These are phyloP conservation scores for Camellia granthamiana DNA, from an alignment of 148 eudicot genomes.

Conservation along the genomic window DNA sequence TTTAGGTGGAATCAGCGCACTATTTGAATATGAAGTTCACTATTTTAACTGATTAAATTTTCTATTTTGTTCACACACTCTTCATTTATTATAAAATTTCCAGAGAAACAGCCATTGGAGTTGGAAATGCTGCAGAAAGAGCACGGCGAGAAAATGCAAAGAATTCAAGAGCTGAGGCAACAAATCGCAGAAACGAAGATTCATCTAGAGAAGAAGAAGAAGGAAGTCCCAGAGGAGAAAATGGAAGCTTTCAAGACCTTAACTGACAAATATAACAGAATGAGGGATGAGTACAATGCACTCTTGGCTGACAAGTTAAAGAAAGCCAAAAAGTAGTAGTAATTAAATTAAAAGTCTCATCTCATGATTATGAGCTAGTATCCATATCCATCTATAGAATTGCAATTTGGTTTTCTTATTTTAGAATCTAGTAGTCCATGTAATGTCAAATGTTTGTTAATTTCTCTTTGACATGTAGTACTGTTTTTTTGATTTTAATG, in stretches of 20 bases:
- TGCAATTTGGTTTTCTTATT: too few relatives aligned
- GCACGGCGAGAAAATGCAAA: conserved; percentile 27
- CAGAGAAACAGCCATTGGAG: conserved; percentile 9
- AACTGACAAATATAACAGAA: conserved; percentile 28
- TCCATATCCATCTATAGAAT: too few relatives aligned
- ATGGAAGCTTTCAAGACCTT: conserved; percentile 24
- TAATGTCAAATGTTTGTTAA: too few relatives aligned
- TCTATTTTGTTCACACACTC: too few relatives aligned
- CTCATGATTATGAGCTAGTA: too few relatives aligned
- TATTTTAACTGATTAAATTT: too few relatives aligned
- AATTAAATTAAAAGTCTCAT: too few relatives aligned
- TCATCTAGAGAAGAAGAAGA: conserved; percentile 23
- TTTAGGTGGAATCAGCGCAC: too few relatives aligned
- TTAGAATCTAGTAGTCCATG: too few relatives aligned
- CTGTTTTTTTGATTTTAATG: too few relatives aligned
- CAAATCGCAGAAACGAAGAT: conserved; percentile 30
- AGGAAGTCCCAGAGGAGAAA: conserved; percentile 26
- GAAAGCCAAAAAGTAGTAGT: background rate
- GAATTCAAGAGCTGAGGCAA: conserved; percentile 37
- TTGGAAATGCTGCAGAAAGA: conserved; percentile 30
- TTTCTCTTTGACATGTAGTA: too few relatives aligned
- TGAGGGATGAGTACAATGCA: conserved; percentile 28
- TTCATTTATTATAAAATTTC: background rate
- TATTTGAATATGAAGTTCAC: too few relatives aligned
- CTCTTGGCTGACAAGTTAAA: conserved; percentile 16